Percentiles rank a stretch among this genome's conserved stretches.
Conservation (phyloP, 2,329 filamentous ascomycete genomes). For the Tolypocladium amazonense region DNA sequence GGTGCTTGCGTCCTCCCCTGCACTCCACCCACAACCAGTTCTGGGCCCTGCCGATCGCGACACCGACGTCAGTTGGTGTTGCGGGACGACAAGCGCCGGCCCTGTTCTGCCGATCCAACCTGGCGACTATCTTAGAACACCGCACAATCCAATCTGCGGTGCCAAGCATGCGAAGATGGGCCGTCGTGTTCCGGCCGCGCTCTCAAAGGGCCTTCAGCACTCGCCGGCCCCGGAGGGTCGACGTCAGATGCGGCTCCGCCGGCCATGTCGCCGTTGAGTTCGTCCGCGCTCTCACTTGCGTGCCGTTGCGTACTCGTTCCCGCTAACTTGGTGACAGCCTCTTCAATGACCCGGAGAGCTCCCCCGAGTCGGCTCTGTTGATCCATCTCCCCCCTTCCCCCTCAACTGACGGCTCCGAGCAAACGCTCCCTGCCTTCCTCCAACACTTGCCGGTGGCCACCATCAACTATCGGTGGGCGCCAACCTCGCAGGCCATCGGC, state of each 20-base stretch:
- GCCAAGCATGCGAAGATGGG: not conserved
- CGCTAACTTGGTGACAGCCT: constrained; percentile 27
- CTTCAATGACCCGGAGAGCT: constrained; percentile 30
- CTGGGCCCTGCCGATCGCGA: not conserved
- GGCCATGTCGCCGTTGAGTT: constrained; percentile 42
- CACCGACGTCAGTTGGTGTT: not conserved
- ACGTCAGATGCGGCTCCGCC: constrained; percentile 36
- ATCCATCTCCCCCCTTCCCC: constrained; percentile 45
- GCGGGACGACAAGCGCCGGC: not conserved
- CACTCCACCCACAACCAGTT: not conserved
- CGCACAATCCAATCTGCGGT: not conserved
- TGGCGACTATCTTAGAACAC: not conserved
- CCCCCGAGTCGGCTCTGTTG: constrained; percentile 32
- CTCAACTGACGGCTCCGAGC: constrained; percentile 12
- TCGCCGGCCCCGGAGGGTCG: constrained; percentile 24
- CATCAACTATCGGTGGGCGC: constrained; percentile 50
- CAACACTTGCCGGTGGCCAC: constrained; percentile 35
- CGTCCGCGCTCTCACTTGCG: constrained; percentile 9
- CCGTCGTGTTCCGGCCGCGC: not conserved
- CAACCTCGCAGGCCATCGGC: constrained; percentile 7
- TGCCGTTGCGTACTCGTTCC: not conserved
- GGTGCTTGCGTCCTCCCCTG: not conserved
- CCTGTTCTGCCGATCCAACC: not conserved
- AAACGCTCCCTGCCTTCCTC: constrained; percentile 29
- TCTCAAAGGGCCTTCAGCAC: constrained; percentile 5